A percentile compares a stretch with the other conserved stretches of the same genome.
These are phyloP conservation scores for Rosa multiflora DNA, from an alignment of 306 rosid genomes.

Conservation along the genomic window DNA sequence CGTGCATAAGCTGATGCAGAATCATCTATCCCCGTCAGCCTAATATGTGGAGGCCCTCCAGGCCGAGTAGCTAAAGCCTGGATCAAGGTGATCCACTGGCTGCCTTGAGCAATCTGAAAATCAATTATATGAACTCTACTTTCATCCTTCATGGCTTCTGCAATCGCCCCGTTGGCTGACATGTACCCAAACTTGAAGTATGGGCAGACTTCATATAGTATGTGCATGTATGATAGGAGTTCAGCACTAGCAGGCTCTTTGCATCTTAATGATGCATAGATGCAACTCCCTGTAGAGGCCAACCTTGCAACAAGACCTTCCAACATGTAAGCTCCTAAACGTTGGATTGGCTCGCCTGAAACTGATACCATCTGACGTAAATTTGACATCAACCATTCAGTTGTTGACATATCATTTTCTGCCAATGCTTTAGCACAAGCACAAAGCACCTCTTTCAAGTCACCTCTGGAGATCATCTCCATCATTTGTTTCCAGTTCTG, in stretches of 20 bases:
- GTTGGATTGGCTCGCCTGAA: constrained; percentile 73
- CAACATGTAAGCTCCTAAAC: constrained; percentile 82
- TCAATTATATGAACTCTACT: constrained; percentile 73
- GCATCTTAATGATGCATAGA: constrained; percentile 72
- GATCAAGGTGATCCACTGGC: constrained; percentile 76
- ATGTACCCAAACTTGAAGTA: constrained; percentile 83
- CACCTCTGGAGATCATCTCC: constrained; percentile 59
- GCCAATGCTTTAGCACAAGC: constrained; percentile 73
- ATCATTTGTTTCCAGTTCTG: constrained; percentile 54
- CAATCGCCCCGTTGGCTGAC: constrained; percentile 95
- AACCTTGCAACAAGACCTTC: constrained; percentile 87
- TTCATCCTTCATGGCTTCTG: constrained; percentile 75
- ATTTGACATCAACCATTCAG: constrained; percentile 66
- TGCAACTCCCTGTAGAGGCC: constrained; percentile 81
- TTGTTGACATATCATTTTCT: constrained; percentile 49
- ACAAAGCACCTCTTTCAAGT: constrained; percentile 69
- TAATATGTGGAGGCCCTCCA: constrained; percentile 76
- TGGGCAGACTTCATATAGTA: constrained; percentile 78
- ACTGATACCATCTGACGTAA: constrained; percentile 72
- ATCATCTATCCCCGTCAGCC: constrained; percentile 78
- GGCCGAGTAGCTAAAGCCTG: constrained; percentile 70
- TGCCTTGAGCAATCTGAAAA: constrained; percentile 86
- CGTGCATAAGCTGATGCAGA: constrained; percentile 68
- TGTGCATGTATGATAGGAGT: constrained; percentile 76
- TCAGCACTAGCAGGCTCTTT: constrained; percentile 73